Conservation (phyloP, 345 rosid species). For the Stellera chamaejasme region DNA sequence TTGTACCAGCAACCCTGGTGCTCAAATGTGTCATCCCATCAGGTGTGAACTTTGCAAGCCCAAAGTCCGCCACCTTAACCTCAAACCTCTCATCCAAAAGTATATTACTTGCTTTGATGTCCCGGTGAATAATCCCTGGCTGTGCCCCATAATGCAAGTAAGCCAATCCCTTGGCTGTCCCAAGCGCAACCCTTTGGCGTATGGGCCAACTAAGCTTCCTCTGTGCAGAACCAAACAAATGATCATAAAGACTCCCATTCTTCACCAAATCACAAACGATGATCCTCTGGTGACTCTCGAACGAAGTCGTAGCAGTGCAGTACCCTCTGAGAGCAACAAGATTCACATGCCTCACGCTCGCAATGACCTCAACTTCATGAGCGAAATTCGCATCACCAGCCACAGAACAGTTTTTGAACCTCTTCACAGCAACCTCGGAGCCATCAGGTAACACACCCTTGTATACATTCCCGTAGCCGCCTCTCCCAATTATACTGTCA, state of each 20-base stretch:
- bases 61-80: slow-evolving; percentile 82
- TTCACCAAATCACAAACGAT: slow-evolving; percentile 78
- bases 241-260: slow-evolving; percentile 81
- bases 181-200: slow-evolving; percentile 74
- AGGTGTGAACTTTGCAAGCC: slow-evolving; percentile 78
- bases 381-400: slow-evolving; percentile 60
- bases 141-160: slow-evolving; percentile 86
- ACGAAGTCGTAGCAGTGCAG: slow-evolving; percentile 67
- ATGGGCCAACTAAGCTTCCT: slow-evolving; percentile 67
- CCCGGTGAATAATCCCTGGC: slow-evolving; percentile 73
- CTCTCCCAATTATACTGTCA: slow-evolving; percentile 63
- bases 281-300: slow-evolving; percentile 95
- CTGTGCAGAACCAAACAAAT: slow-evolving; percentile 46
- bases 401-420: slow-evolving; percentile 89
- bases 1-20: slow-evolving; percentile 91
- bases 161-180: slow-evolving; percentile 82
- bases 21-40: slow-evolving; percentile 82
- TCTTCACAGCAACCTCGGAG: slow-evolving; percentile 73
- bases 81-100: slow-evolving; percentile 80
- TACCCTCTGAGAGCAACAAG: slow-evolving; percentile 79
- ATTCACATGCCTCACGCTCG: slow-evolving; percentile 80
- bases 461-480: slow-evolving; percentile 90
- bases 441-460: slow-evolving; percentile 60
- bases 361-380: slow-evolving; percentile 88
- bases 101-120: slow-evolving; percentile 81